Base-by-base conservation (phyloP, 805 yeast genomes). In the Schwanniomyces vanrijiae region DNA sequence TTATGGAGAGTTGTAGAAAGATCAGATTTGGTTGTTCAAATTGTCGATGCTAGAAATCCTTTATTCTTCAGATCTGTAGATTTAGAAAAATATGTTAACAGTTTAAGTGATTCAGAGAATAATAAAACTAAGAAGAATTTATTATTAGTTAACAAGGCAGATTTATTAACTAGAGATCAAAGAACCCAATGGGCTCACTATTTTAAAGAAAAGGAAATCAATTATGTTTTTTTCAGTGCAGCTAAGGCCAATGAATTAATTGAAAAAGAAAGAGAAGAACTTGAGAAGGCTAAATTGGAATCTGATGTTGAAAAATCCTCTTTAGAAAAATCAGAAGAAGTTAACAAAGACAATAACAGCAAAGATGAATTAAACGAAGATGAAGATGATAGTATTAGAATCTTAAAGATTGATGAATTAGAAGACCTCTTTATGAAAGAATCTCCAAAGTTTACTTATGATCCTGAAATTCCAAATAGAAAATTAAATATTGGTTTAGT, bases 1-100 rank as follows among this genome's bases (percentile, higher is more conserved):
- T 74, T 94, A 54, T 94, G 99, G 99, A 81, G 99, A 70, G 99
- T 94, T 38, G 88, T 90, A 20, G 99, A 94, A 67, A 82, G 98
- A 62, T 88, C 94, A 20, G 97, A 92, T 66, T 76, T 94, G 58
- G 82, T 94, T 34, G 97, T 94, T 5, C 99, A 94, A 65, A 94
- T 94, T 72, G 98, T 94, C 24, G 99, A 94, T 71, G 98, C 97
- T 10, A 80, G 99, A 69, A 90, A 89, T 62, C 99, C 99, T 4
- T 69, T 91, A 48, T 75, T 90, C 50, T 94, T 90, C 73, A 80
- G 98, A 63, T 90, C 97, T 1, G 80, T 80, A 21, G 98, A 94
- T 69, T 77, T 89, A 61, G 98, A 88, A 54, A 76, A 68, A 20
- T 94, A 94, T 61, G 97, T 90, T 18, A 73, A 78, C 46, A 96